Conservation (phyloP, 2,329 filamentous ascomycete species). For the Chrysoporthe puriensis region DNA sequence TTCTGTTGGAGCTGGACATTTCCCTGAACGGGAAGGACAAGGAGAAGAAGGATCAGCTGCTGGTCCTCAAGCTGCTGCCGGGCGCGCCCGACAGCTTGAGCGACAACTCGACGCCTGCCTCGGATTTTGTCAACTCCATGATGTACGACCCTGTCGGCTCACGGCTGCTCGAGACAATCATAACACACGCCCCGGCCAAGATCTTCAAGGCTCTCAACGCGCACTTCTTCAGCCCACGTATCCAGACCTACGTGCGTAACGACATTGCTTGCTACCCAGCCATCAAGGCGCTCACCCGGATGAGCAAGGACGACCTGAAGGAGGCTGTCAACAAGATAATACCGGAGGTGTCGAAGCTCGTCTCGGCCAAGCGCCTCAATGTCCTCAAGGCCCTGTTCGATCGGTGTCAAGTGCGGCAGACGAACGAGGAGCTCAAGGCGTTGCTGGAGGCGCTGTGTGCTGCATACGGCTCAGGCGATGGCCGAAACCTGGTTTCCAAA, state of each 20-base stretch:
- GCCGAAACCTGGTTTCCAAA: constrained; percentile 52
- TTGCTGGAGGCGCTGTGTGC: constrained; percentile 54
- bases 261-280: constrained; percentile 89
- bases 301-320: constrained; percentile 84
- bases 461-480: constrained; percentile 49
- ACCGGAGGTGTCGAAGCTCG: constrained; percentile 72
- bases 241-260: constrained; percentile 82
- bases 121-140: constrained; percentile 79
- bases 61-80: constrained; percentile 76
- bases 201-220: constrained; percentile 87
- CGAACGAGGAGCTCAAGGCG: constrained; percentile 42
- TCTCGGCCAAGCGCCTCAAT: constrained; percentile 75
- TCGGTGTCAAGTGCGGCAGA: constrained; percentile 69
- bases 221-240: constrained; percentile 77
- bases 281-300: constrained; percentile 77
- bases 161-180: constrained; percentile 83
- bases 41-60: constrained; percentile 58
- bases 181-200: constrained; percentile 80
- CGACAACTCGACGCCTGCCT: constrained; percentile 73
- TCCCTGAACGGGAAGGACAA: constrained; percentile 70
- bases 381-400: constrained; percentile 84
- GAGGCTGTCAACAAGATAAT: constrained; percentile 72
- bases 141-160: constrained; percentile 92
- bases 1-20: constrained; percentile 86
- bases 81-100: constrained; percentile 72